Evolutionary conservation across 2,329 filamentous ascomycete genomes (phyloP).

Genomic region (Grosmannia huntii): DNA sequence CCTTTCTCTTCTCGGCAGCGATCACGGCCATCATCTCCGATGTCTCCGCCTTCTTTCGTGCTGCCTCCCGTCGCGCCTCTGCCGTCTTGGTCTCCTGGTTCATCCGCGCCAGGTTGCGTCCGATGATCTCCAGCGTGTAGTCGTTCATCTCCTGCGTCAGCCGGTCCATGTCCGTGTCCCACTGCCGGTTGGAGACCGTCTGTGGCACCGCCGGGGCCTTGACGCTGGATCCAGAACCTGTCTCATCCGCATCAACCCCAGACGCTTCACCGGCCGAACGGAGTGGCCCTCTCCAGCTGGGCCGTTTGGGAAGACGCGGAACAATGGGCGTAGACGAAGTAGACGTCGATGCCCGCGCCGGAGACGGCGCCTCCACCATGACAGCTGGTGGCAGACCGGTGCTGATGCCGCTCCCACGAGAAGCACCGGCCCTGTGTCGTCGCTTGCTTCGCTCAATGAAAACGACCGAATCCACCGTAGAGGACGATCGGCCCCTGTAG

Average conservation of each 20-base stretch:
- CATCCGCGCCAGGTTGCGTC: conserved; percentile 34
- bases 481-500: not conserved
- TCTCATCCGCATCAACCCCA: not conserved
- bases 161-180: conserved; percentile 32
- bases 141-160: conserved; percentile 43
- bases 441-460: conserved; percentile 41
- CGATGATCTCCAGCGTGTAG: conserved; percentile 47
- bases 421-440: conserved; percentile 8
- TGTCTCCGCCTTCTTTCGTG: conserved; percentile 4
- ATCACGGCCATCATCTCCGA: not conserved
- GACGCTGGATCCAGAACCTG: not conserved
- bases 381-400: not conserved
- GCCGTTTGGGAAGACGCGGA: conserved; percentile 9
- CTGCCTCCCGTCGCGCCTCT: conserved; percentile 11
- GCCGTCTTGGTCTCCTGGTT: conserved; percentile 19
- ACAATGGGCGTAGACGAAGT: not conserved
- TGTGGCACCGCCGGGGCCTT: not conserved
- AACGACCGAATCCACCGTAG: conserved; percentile 25
- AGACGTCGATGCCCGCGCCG: not conserved
- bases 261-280: not conserved
- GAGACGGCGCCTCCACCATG: not conserved
- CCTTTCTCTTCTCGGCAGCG: conserved; percentile 6
- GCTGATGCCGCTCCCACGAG: conserved; percentile 13
- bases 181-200: conserved; percentile 8
- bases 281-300: conserved; percentile 3